A percentile compares a stretch with the other conserved stretches of the same genome.
phyloP scores from a whole-genome alignment of 2,329 filamentous ascomycete genomes.

The Coniochaeta sp. region DNA sequence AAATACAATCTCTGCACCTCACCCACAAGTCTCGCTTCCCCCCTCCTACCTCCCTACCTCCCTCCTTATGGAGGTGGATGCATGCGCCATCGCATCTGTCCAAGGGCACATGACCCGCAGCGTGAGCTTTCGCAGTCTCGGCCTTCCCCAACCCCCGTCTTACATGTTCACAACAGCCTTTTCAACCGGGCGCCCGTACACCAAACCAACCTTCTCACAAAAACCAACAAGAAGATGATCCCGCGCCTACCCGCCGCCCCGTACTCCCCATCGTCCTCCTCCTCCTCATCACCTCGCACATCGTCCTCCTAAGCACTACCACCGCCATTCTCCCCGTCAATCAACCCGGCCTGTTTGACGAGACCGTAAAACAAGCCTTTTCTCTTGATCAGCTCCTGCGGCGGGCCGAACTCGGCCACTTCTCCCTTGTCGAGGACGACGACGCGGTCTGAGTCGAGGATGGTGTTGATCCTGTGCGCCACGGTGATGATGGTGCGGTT shows the following conservation, averaged over 20 bases:
- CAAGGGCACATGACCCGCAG: too few relatives aligned
- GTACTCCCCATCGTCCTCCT: not conserved
- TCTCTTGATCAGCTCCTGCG: conserved; percentile 64
- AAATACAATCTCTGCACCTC: not conserved
- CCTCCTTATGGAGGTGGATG: not conserved
- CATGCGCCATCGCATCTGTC: not conserved
- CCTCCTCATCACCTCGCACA: not conserved
- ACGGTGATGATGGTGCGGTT: conserved; percentile 98
- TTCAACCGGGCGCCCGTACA: too few relatives aligned
- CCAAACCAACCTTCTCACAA: too few relatives aligned
- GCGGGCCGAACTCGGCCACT: conserved; percentile 89
- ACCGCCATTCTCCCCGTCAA: not conserved
- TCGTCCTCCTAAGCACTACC: not conserved
- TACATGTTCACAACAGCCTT: too few relatives aligned
- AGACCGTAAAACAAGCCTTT: conserved; percentile 81
- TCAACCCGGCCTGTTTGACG: conserved; percentile 81
- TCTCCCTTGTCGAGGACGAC: conserved; percentile 87
- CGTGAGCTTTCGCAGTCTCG: too few relatives aligned
- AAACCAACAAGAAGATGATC: too few relatives aligned
- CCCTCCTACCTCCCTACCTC: too few relatives aligned
- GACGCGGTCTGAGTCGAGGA: conserved; percentile 81
- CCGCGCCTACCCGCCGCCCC: too few relatives aligned
- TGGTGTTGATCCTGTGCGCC: conserved; percentile 96
- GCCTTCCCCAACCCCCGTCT: too few relatives aligned
- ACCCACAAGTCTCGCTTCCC: too few relatives aligned